A percentile compares a stretch with the other conserved stretches of the same genome.
Evolutionary conservation across 164 flowering plant species (phyloP).

Genomic region (Stephania cephalantha): DNA sequence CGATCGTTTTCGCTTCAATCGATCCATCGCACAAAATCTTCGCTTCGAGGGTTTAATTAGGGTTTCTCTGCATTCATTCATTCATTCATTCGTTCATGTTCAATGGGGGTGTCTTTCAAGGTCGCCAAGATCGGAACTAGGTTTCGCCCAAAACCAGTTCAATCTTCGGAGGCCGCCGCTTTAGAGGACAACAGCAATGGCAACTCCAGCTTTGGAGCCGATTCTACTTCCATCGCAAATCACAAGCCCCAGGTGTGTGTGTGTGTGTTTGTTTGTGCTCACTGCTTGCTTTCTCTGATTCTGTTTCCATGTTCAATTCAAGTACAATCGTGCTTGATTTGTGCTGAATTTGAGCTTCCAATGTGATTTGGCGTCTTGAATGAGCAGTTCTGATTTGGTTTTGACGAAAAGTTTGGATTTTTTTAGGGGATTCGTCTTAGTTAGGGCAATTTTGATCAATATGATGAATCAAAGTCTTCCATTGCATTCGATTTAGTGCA

Average conservation of each 20-base stretch:
- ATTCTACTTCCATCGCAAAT: neutral
- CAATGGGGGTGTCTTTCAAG: constrained; percentile 78
- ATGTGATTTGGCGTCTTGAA: neutral
- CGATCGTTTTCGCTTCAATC: too few relatives aligned
- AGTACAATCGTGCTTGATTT: too few relatives aligned
- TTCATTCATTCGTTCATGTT: neutral
- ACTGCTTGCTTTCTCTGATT: neutral
- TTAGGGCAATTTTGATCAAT: neutral
- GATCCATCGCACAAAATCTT: too few relatives aligned
- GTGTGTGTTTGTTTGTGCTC: neutral
- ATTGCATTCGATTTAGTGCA: too few relatives aligned
- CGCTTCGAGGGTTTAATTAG: neutral
- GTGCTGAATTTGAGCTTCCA: neutral
- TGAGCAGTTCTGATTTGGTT: neutral
- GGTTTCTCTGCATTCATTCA: neutral
- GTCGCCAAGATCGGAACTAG: constrained; percentile 56
- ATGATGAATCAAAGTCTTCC: too few relatives aligned
- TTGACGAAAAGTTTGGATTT: neutral
- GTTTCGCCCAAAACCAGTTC: constrained; percentile 45
- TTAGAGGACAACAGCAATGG: constrained; percentile 19
- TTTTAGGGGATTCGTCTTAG: neutral
- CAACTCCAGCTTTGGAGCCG: constrained; percentile 15
- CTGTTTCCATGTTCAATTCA: neutral
- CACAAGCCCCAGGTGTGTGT: constrained; percentile 28
- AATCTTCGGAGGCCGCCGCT: constrained; percentile 12